Evolutionary conservation across 306 rosid species (phyloP).

Genomic region (Begonia loranthoides): DNA sequence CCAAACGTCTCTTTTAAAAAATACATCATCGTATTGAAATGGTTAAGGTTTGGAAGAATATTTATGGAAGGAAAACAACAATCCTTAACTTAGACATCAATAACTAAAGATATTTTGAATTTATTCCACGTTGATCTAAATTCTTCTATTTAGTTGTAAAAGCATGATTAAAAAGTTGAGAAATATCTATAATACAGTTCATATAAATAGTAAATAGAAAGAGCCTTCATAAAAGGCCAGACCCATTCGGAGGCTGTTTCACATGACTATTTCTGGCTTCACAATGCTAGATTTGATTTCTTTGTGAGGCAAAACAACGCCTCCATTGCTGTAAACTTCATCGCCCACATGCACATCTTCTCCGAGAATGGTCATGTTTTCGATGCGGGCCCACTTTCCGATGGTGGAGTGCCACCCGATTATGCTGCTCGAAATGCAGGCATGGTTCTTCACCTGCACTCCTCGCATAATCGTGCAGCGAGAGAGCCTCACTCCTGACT

Average conservation of each 20-base stretch:
- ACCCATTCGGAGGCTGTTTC: conserved; percentile 5
- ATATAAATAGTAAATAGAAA: no score
- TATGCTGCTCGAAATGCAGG: conserved; percentile 89
- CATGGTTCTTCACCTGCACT: conserved; percentile 63
- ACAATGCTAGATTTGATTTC: conserved; percentile 86
- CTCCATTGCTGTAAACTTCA: conserved; percentile 88
- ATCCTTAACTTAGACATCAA: no score
- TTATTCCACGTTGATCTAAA: no score
- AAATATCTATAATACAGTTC: no score
- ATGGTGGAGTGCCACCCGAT: conserved; percentile 96
- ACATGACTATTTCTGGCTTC: conserved; percentile 98
- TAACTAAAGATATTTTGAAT: no score
- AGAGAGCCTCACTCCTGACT: conserved; percentile 89
- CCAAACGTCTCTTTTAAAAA: no score
- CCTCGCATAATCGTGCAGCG: conserved; percentile 93
- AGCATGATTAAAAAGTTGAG: no score
- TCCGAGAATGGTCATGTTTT: conserved; percentile 91
- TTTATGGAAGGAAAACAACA: no score
- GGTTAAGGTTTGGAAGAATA: no score
- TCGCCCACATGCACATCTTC: conserved; percentile 92
- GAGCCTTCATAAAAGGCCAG: no score
- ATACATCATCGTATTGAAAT: no score
- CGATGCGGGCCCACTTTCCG: conserved; percentile 94
- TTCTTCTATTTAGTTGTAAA: no score
- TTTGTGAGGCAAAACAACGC: conserved; percentile 94